A percentile compares a stretch with the other conserved stretches of the same genome.
Evolutionary conservation across 2,329 filamentous ascomycete species (phyloP).

Genomic region (Aspergillus fischeri): DNA sequence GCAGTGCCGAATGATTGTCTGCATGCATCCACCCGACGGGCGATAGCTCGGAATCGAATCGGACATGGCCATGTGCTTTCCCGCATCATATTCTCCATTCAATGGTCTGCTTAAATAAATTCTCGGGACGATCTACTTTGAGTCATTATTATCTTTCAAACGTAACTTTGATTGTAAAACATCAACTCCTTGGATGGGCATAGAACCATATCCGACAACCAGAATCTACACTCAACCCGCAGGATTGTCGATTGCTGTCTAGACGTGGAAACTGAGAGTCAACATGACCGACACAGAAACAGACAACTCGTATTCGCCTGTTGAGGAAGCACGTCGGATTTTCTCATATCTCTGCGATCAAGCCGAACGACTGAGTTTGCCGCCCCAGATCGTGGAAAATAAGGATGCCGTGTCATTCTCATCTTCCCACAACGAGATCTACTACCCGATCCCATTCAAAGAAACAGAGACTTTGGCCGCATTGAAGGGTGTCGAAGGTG

Average conservation of each 20-base stretch:
- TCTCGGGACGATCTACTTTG: not conserved
- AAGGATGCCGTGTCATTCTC: conserved; percentile 35
- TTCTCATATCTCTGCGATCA: conserved; percentile 34
- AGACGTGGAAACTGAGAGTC: not conserved
- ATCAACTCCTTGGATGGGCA: not conserved
- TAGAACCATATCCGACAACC: not conserved
- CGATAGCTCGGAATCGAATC: conserved; percentile 12
- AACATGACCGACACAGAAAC: conserved; percentile 15
- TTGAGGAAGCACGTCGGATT: conserved; percentile 35
- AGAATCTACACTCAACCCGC: not conserved
- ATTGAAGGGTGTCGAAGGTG: conserved; percentile 58
- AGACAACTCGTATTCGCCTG: conserved; percentile 27
- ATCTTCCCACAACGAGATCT: conserved; percentile 34
- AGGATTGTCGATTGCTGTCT: not conserved
- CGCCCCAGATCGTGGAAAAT: conserved; percentile 26
- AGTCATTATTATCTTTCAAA: not conserved
- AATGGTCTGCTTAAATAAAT: not conserved
- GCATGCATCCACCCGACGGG: conserved; percentile 12
- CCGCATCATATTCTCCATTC: not conserved
- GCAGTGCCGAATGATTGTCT: not conserved
- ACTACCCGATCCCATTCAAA: conserved; percentile 47
- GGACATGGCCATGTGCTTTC: not conserved
- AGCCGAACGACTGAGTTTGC: conserved; percentile 30
- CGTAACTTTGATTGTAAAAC: not conserved
- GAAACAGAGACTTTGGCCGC: conserved; percentile 52